Evolutionary conservation across 225 moss, liverwort and hornwort genomes (phyloP).

Genomic region (Antitrichia curtipendula): DNA sequence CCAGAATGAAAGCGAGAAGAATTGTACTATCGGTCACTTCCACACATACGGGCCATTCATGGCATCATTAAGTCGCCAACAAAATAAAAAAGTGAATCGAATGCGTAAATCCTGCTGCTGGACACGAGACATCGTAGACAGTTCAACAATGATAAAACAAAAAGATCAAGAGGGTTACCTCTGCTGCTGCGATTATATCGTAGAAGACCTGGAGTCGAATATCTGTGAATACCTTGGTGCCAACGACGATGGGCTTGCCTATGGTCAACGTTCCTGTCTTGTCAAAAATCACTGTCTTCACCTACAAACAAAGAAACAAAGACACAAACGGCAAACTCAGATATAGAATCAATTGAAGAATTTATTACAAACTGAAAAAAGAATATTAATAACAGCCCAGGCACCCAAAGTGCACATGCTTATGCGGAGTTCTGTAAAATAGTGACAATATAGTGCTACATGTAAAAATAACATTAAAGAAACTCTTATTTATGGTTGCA

Average conservation of each 20-base stretch:
- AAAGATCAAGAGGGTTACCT: constrained; percentile 19
- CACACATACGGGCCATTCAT: neutral
- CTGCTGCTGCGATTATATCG: constrained; percentile 71
- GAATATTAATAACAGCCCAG: neutral
- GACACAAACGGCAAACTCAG: neutral
- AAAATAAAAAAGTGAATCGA: neutral
- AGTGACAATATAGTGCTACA: neutral
- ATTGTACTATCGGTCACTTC: neutral
- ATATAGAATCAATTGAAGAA: neutral
- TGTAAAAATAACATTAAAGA: neutral
- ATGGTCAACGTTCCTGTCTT: constrained; percentile 90
- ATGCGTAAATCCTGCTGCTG: neutral
- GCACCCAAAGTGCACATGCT: neutral
- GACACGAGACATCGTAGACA: neutral
- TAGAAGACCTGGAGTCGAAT: constrained; percentile 74
- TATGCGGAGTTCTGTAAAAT: neutral
- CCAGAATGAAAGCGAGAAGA: neutral
- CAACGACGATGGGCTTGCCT: constrained; percentile 86
- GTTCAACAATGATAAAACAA: neutral
- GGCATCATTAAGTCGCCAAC: neutral
- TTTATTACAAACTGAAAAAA: neutral
- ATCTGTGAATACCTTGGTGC: constrained; percentile 68
- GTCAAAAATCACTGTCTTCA: constrained; percentile 80
- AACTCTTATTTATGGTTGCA: neutral
- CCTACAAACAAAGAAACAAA: constrained; percentile 10